A percentile compares a stretch with the other conserved stretches of the same genome.
phyloP scores from a whole-genome alignment of 2,329 filamentous ascomycete species.

The Camptophora hylomeconis region DNA sequence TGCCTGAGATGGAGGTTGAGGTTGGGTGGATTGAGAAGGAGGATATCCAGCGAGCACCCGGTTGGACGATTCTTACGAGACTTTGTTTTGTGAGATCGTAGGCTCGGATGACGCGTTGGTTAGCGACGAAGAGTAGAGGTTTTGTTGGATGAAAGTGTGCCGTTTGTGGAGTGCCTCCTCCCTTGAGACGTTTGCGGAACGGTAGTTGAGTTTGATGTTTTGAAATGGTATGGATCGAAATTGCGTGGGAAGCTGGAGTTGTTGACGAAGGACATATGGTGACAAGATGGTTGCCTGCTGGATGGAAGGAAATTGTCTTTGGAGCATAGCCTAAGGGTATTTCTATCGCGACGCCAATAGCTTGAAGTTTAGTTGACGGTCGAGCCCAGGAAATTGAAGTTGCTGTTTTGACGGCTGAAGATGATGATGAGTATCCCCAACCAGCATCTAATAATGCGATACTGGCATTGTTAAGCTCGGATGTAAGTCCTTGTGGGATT shows the following conservation, averaged over 20 bases:
- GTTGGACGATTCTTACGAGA: constrained; percentile 83
- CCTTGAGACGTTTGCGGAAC: constrained; percentile 60
- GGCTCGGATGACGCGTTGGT: constrained; percentile 79
- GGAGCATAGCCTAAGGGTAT: constrained; percentile 67
- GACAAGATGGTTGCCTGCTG: constrained; percentile 83
- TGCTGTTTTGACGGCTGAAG: constrained; percentile 45
- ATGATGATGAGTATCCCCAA: constrained; percentile 77
- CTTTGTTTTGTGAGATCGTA: constrained; percentile 90
- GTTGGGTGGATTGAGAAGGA: constrained; percentile 80
- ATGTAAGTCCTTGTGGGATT: constrained; percentile 37
- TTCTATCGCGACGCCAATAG: constrained; percentile 63
- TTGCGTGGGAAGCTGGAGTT: constrained; percentile 45
- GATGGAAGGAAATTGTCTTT: constrained; percentile 87
- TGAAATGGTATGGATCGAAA: constrained; percentile 87
- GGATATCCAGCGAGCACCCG: constrained; percentile 88
- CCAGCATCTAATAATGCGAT: constrained; percentile 69
- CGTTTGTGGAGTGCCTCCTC: constrained; percentile 66
- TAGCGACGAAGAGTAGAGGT: constrained; percentile 91
- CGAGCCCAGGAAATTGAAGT: constrained; percentile 61
- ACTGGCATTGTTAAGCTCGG: constrained; percentile 60
- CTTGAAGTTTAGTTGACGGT: constrained; percentile 59
- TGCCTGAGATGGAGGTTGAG: constrained; percentile 77
- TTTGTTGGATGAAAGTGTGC: constrained; percentile 90
- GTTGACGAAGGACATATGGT: constrained; percentile 62
- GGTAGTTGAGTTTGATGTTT: constrained; percentile 93